These are phyloP conservation scores for Eleusine indica DNA, from an alignment of 176 grass and related monocot genomes.

Conservation along the genomic window DNA sequence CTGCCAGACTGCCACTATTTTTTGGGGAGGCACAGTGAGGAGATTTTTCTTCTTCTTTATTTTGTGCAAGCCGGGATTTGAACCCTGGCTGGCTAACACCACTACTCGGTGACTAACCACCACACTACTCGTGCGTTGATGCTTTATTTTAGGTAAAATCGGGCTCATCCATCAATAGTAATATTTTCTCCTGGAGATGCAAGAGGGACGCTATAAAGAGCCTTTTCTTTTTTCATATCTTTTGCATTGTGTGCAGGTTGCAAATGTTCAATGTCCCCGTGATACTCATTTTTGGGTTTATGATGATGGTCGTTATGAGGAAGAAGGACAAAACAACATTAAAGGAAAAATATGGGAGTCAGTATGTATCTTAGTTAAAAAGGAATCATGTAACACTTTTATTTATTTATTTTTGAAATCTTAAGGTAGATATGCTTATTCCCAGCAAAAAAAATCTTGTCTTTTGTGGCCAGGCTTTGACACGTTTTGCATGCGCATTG, in stretches of 20 bases:
- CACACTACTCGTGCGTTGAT: not conserved
- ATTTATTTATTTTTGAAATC: slow-evolving; percentile 10
- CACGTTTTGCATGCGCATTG: slow-evolving; percentile 74
- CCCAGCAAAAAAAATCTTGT: not conserved
- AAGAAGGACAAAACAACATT: slow-evolving; percentile 99
- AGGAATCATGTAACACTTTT: not conserved
- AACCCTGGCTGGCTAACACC: not conserved
- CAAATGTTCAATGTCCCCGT: slow-evolving; percentile 86
- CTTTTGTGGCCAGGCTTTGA: slow-evolving; percentile 56
- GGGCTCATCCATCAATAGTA: not conserved
- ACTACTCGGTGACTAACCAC: not conserved
- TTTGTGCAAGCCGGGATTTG: not conserved
- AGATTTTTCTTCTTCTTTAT: not conserved
- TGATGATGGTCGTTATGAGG: slow-evolving; percentile 87
- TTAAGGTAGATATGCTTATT: slow-evolving; percentile 16
- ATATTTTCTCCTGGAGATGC: slow-evolving; percentile 7
- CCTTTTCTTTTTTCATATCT: not conserved
- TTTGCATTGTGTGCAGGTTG: slow-evolving; percentile 57
- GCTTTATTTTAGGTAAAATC: slow-evolving; percentile 31
- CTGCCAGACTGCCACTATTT: not conserved
- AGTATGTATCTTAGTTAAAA: slow-evolving; percentile 61
- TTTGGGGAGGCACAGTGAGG: not conserved
- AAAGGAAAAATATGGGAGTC: slow-evolving; percentile 93
- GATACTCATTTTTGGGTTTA: slow-evolving; percentile 99
- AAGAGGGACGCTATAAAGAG: not conserved